Evolutionary conservation across 176 grass and related monocot species (phyloP).

Genomic region (Panicum miliaceum): DNA sequence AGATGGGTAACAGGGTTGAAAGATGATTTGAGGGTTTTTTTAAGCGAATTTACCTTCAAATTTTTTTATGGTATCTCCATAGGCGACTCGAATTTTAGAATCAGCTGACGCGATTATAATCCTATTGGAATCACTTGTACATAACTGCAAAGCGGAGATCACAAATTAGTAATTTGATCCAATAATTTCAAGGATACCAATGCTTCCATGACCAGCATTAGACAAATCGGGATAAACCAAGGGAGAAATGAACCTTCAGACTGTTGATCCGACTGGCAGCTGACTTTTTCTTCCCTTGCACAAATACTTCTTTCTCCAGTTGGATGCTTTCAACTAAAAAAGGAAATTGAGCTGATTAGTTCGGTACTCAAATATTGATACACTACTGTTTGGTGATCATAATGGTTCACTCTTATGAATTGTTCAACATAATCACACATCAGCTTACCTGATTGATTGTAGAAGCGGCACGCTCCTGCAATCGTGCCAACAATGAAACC

Average conservation of each 20-base stretch:
- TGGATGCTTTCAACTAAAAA: slow-evolving; percentile 64
- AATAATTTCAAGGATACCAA: not conserved
- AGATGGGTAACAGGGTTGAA: not conserved
- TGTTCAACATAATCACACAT: not conserved
- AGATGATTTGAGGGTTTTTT: not conserved
- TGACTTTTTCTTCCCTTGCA: slow-evolving; percentile 72
- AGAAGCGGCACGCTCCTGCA: slow-evolving; percentile 75
- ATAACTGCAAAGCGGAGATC: slow-evolving; percentile 46
- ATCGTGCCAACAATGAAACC: slow-evolving; percentile 82
- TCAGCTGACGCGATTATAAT: slow-evolving; percentile 71
- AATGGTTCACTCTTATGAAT: not conserved
- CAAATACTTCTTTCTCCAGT: slow-evolving; percentile 59
- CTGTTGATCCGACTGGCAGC: slow-evolving; percentile 63
- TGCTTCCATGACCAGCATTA: not conserved
- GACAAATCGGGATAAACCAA: slow-evolving; percentile 20
- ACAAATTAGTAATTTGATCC: slow-evolving; percentile 32
- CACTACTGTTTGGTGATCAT: not conserved
- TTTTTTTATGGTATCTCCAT: slow-evolving; percentile 71
- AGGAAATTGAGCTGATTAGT: not conserved
- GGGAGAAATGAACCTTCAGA: slow-evolving; percentile 62
- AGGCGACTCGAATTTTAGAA: slow-evolving; percentile 67
- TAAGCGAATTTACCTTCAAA: slow-evolving; percentile 60
- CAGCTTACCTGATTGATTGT: slow-evolving; percentile 62
- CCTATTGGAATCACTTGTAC: slow-evolving; percentile 46
- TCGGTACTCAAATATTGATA: not conserved